phyloP scores from a whole-genome alignment of 106 monocot species.

The Dendrobium chrysotoxum region DNA sequence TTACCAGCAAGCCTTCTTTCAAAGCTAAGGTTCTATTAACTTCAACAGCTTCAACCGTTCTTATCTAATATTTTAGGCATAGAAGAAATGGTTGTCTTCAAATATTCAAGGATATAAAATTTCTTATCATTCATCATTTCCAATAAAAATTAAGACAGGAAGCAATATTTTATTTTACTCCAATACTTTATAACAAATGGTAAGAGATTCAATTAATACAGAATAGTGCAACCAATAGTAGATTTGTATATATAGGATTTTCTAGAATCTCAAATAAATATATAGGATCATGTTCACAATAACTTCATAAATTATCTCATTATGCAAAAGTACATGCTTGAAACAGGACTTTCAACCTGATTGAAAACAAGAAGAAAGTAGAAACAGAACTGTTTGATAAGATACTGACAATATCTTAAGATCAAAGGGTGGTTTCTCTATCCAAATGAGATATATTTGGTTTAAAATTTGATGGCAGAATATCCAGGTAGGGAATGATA shows the following conservation, averaged over 20 bases:
- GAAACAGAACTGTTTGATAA: not conserved
- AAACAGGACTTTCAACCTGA: too few relatives aligned
- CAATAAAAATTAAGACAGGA: not conserved
- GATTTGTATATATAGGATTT: not conserved
- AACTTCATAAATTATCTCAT: too few relatives aligned
- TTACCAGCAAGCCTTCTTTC: constrained; percentile 88
- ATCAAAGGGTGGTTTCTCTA: not conserved
- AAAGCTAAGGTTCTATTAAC: constrained; percentile 73
- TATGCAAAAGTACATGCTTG: too few relatives aligned
- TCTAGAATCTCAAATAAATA: too few relatives aligned
- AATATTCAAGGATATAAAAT: not conserved
- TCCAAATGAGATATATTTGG: not conserved
- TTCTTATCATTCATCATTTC: not conserved
- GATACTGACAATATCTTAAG: not conserved
- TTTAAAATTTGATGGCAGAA: not conserved
- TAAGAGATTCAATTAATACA: not conserved
- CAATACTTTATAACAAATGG: not conserved
- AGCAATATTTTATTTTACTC: not conserved
- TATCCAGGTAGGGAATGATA: not conserved
- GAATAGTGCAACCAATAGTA: not conserved
- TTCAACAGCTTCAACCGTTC: constrained; percentile 79
- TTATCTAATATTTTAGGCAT: constrained; percentile 41
- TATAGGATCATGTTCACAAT: too few relatives aligned
- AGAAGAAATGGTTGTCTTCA: not conserved
- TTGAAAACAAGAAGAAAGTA: too few relatives aligned